Evolutionary conservation across 352 stramenopile genomes (phyloP).

Genomic region (Pythium phragmiticola): DNA sequence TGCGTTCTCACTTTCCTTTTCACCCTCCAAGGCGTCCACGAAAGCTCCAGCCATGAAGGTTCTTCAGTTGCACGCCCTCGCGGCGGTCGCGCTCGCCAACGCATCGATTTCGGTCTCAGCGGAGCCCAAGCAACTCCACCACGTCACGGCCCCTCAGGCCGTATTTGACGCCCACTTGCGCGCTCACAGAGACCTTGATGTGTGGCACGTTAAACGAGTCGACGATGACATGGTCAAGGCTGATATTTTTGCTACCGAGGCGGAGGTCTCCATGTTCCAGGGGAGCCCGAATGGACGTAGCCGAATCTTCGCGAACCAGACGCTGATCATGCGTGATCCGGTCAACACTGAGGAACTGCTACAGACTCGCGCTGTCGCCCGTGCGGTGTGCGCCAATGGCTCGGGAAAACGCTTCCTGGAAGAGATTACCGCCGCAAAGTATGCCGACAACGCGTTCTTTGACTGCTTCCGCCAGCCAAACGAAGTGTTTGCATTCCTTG

Average conservation of each 20-base stretch:
- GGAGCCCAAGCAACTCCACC: conserved; percentile 33
- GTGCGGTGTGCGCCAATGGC: conserved; percentile 9
- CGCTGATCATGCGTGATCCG: conserved; percentile 15
- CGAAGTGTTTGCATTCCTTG: conserved; percentile 31
- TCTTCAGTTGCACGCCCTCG: conserved; percentile 10
- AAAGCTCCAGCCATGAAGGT: conserved; percentile 26
- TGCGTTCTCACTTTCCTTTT: neutral
- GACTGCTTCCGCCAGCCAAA: conserved; percentile 33
- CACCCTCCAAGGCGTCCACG: neutral
- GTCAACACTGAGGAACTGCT: conserved; percentile 25
- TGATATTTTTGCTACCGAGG: conserved; percentile 24
- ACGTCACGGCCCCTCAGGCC: conserved; percentile 31
- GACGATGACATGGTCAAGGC: conserved; percentile 17
- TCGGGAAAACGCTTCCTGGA: conserved; percentile 11
- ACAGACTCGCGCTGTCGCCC: neutral
- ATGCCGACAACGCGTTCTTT: conserved; percentile 35
- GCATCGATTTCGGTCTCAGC: conserved; percentile 12
- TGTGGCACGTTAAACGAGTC: conserved; percentile 15
- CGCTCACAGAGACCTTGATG: conserved; percentile 21
- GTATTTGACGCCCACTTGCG: conserved; percentile 18
- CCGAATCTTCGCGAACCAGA: conserved; percentile 6
- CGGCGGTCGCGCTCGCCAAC: conserved; percentile 14
- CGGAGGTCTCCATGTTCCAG: conserved; percentile 13
- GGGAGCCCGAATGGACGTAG: neutral
- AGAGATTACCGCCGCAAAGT: conserved; percentile 14